These are phyloP conservation scores for Kluyveromyces sp. DNA, from an alignment of 1,139 yeast species.

Conservation along the genomic window DNA sequence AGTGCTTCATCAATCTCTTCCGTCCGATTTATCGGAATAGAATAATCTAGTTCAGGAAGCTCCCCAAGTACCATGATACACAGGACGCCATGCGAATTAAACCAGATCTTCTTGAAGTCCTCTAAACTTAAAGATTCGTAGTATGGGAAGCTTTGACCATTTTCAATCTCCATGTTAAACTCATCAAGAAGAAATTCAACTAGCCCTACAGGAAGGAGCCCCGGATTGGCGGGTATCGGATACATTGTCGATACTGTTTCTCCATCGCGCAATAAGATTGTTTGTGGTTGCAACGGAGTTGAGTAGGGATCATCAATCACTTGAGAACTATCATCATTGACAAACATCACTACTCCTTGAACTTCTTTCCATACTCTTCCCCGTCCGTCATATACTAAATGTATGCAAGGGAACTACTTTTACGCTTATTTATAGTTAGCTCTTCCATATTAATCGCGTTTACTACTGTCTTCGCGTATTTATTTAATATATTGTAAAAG, in stretches of 20 bases:
- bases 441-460: too few species aligned
- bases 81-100: conserved; percentile 58
- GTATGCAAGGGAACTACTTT: too few species aligned
- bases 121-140: conserved; percentile 68
- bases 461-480: too few species aligned
- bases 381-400: too few species aligned
- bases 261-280: conserved; percentile 77
- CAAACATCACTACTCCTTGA: not conserved
- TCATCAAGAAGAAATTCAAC: conserved; percentile 81
- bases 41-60: conserved; percentile 47
- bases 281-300: conserved; percentile 32
- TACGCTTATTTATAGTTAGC: too few species aligned
- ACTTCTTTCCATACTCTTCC: not conserved
- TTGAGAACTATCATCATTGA: conserved; percentile 1
- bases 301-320: conserved; percentile 1
- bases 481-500: too few species aligned
- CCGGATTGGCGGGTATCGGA: conserved; percentile 58
- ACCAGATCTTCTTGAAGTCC: conserved; percentile 79
- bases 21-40: conserved; percentile 15
- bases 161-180: conserved; percentile 83
- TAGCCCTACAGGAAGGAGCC: conserved; percentile 63
- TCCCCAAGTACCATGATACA: conserved; percentile 85
- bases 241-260: conserved; percentile 89
- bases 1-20: conserved; percentile 15
- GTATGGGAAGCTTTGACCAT: conserved; percentile 83